Evolutionary conservation across 2,329 filamentous ascomycete genomes (phyloP).

Genomic region (Colletotrichum theobromicola): DNA sequence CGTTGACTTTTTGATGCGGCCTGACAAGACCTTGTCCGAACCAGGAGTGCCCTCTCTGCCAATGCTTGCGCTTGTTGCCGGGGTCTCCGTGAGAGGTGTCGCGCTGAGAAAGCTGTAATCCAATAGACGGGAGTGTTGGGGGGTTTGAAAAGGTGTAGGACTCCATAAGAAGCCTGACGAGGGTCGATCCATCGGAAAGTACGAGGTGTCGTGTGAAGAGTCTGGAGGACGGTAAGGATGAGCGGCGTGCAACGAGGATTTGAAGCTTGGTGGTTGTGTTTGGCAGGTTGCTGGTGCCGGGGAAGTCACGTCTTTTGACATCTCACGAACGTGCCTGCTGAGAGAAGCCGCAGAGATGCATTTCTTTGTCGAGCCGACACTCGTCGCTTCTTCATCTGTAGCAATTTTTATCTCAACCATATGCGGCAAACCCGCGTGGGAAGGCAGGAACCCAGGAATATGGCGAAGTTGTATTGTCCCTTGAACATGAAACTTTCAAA

Average conservation of each 20-base stretch:
- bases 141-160: not conserved
- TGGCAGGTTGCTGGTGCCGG: not conserved
- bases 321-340: constrained; percentile 5
- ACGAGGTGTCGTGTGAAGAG: not conserved
- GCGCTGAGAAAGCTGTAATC: not conserved
- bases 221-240: not conserved
- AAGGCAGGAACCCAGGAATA: constrained; percentile 3
- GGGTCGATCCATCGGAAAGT: not conserved
- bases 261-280: not conserved
- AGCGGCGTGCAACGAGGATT: not conserved
- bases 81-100: constrained; percentile 15
- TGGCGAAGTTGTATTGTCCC: not conserved
- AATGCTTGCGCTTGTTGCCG: constrained; percentile 11
- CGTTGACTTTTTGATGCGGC: constrained; percentile 12
- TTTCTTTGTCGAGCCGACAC: constrained; percentile 12
- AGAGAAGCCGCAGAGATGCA: not conserved
- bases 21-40: constrained; percentile 9
- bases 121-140: not conserved
- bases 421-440: not conserved
- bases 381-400: constrained; percentile 10
- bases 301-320: constrained; percentile 9
- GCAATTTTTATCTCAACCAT: constrained; percentile 2
- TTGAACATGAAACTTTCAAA: not conserved
- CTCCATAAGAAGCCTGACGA: not conserved
- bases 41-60: constrained; percentile 12